Evolutionary conservation across 169 alveolate genomes (phyloP), one percentile per base, ranked within the genome.

Genomic region (Theileria parva): DNA sequence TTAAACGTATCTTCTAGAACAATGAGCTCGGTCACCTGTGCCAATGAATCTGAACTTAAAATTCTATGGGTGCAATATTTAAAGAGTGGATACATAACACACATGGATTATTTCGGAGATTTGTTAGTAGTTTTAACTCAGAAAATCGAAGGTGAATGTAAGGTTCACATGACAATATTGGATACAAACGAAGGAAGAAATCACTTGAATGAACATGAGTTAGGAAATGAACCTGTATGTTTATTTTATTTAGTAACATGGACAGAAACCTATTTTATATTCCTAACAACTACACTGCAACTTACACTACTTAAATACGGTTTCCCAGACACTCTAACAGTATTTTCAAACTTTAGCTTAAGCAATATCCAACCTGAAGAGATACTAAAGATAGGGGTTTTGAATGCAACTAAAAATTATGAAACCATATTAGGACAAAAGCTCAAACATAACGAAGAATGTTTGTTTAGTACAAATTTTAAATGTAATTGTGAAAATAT

Each of bases 81-180:
- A 30, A 39, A 11, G 64, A 53, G 32, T 8, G 85, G 86, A 21
- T 76, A 66, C 68, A 65, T 72, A 8, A 83, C 89, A n/a, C 85
- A 83, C 63, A 30, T 83, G 60, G 61, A 37, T 39, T 19, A 61
- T 5, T 7, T 77, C 0, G 55, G n/a, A 6, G 81, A 74, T 23
- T 13, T 73, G 15, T 72, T 73, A 23, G 32, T 69, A 15, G 57
- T 72, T 19, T 66, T 81, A 23, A 48, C 77, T 60, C 88, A 81
- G 61, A 63, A 63, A 15, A 15, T 63, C 51, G 25, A 63, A 3
- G 66, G 27, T 9, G 48, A 63, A 0, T 17, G 25, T 12, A 21
- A 21, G n/a, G 44, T 21, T 12, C 17, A 25, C 50, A 32, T 63
- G 17, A 63, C 39, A n/a, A 39, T 63, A 21, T 21, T 63, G 0